phyloP scores from a whole-genome alignment of 23 red algal genomes.

The Cyanidiococcus yangmingshanensis region DNA sequence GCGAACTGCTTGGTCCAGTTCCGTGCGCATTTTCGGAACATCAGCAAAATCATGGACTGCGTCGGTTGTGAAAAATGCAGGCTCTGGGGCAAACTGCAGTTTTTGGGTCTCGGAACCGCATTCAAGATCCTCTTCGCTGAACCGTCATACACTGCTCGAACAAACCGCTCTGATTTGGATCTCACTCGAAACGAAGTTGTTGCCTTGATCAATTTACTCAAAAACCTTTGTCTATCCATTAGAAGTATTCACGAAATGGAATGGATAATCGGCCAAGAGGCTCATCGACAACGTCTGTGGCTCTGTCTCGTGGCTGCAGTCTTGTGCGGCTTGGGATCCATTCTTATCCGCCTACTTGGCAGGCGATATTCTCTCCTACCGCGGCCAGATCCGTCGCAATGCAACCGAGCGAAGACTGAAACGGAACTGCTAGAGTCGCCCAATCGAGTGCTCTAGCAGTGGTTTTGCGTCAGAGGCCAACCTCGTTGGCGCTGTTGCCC shows the following conservation, averaged over 20 bases:
- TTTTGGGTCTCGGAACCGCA: constrained; percentile 85
- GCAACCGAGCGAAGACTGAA: neutral
- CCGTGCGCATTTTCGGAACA: constrained; percentile 72
- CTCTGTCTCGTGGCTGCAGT: neutral
- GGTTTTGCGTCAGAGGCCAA: no score
- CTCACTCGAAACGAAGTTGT: constrained; percentile 88
- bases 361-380: neutral
- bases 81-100: constrained; percentile 96
- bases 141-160: constrained; percentile 1
- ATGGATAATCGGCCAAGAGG: neutral
- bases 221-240: constrained; percentile 43
- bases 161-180: neutral
- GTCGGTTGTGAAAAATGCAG: constrained; percentile 98
- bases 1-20: constrained; percentile 47
- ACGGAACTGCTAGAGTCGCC: neutral
- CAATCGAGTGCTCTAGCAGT: no score
- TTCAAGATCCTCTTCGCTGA: constrained; percentile 70
- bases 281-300: neutral
- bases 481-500: no score
- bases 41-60: constrained; percentile 96
- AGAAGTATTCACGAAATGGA: constrained; percentile 4
- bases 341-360: neutral
- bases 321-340: neutral
- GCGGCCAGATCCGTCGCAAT: neutral
- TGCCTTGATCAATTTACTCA: constrained; percentile 62